A percentile compares a stretch with the other conserved stretches of the same genome.
These are phyloP conservation scores for Taxillus chinensis DNA, from an alignment of 164 flowering plant species.

Conservation along the genomic window DNA sequence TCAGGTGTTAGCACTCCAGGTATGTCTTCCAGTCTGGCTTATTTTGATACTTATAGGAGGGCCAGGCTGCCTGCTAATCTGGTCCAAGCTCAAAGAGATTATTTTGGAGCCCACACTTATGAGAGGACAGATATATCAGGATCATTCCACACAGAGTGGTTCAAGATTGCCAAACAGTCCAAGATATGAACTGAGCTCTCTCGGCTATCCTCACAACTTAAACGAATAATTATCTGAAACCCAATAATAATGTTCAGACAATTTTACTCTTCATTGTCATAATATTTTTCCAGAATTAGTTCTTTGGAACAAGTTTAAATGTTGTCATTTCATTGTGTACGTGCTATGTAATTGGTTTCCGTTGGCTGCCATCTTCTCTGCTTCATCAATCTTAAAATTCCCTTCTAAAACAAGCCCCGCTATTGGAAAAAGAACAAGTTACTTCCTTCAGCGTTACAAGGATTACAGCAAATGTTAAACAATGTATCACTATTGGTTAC, in stretches of 20 bases:
- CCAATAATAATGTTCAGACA: background rate
- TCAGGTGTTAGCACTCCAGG: constrained; percentile 64
- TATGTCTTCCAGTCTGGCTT: constrained; percentile 62
- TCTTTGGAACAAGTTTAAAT: background rate
- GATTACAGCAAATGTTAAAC: background rate
- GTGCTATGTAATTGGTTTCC: background rate
- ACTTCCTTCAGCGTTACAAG: background rate
- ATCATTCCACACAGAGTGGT: constrained; percentile 76
- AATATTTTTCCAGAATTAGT: background rate
- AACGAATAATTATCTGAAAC: constrained; percentile 1
- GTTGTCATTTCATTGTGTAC: background rate
- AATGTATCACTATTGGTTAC: background rate
- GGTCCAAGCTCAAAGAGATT: constrained; percentile 71
- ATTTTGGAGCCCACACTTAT: constrained; percentile 74
- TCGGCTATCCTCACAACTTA: constrained; percentile 1
- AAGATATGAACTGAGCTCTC: constrained; percentile 17
- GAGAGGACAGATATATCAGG: constrained; percentile 53
- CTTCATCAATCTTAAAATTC: background rate
- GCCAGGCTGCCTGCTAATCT: constrained; percentile 60
- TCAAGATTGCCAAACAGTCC: constrained; percentile 45
- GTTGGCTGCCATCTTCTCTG: background rate
- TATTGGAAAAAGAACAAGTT: constrained; percentile 2
- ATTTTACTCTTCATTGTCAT: too few relatives aligned
- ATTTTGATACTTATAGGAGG: constrained; percentile 55
- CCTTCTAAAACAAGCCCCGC: background rate